A percentile compares a stretch with the other conserved stretches of the same genome.
These are phyloP conservation scores for Phytopythium chamaehyphon DNA, from an alignment of 352 stramenopile genomes.

Conservation along the genomic window DNA sequence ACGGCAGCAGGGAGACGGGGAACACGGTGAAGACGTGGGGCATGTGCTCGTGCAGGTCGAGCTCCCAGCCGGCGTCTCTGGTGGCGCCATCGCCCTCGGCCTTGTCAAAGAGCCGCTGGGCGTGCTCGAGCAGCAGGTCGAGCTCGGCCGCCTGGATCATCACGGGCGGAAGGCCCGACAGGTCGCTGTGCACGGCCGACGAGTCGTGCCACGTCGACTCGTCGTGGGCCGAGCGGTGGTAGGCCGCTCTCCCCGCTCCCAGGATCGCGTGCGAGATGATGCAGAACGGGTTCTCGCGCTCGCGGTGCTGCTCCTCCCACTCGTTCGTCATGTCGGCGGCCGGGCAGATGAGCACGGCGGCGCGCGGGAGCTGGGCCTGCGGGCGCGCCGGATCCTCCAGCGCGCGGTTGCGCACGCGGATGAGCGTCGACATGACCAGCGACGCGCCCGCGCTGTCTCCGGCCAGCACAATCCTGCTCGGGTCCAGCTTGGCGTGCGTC, in stretches of 20 bases:
- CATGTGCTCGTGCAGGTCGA: slow-evolving; percentile 18
- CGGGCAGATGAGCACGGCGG: slow-evolving; percentile 30
- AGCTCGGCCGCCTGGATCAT: slow-evolving; percentile 13
- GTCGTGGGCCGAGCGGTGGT: slow-evolving; percentile 14
- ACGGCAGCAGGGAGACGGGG: slow-evolving; percentile 13
- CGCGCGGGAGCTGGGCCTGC: slow-evolving; percentile 12
- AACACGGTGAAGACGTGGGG: slow-evolving; percentile 21
- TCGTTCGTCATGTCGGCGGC: slow-evolving; percentile 19
- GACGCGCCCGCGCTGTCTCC: slow-evolving; percentile 45
- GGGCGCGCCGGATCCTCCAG: neutral
- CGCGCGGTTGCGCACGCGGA: slow-evolving; percentile 28
- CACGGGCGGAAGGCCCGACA: slow-evolving; percentile 12
- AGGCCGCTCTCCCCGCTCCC: slow-evolving; percentile 8
- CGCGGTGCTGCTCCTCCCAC: neutral
- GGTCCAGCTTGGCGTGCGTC: slow-evolving; percentile 16
- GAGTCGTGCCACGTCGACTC: slow-evolving; percentile 17
- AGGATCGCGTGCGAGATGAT: slow-evolving; percentile 15
- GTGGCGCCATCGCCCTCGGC: slow-evolving; percentile 17
- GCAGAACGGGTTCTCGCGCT: slow-evolving; percentile 9
- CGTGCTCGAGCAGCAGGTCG: slow-evolving; percentile 13
- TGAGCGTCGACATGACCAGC: slow-evolving; percentile 39
- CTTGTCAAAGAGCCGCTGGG: slow-evolving; percentile 10
- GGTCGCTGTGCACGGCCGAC: slow-evolving; percentile 25
- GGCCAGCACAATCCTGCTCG: slow-evolving; percentile 34
- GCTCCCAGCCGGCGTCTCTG: slow-evolving; percentile 10